Base-by-base conservation (phyloP, 768 basidiomycete genomes). In the Postia placenta region DNA sequence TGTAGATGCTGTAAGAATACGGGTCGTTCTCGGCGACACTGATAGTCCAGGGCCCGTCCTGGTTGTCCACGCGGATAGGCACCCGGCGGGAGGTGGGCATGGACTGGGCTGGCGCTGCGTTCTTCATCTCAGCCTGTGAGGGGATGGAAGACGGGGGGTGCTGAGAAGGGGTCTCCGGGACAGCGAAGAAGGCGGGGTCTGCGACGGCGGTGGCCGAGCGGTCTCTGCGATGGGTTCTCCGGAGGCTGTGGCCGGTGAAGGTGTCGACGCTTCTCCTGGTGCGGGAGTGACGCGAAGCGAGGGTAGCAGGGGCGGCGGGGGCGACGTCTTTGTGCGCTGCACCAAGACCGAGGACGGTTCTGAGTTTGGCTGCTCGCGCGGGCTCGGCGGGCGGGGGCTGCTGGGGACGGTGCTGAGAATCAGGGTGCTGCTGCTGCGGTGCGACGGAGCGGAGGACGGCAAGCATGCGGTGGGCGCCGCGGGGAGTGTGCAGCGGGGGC, bases 11-110 rank as follows among this genome's bases (percentile, higher is more conserved):
- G 71, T 85, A 92, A 7, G 81, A 79, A 55, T 74, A 72, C 40
- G 81, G 63, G 67, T 87, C 83, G 64, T 88, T 84, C 71, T 91
- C 87, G 54, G 91, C 91, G 55, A 92, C 88, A 64, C 86, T 88
- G 63, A 93, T 80, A 60, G 81, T 81, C 91, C 91, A 93, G 20
- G 81, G 87, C 12, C 86, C 87, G 60, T 89, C 87, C 66, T 87
- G 80, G 37, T 74, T 73, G 64, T 90, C 86, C 53, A 83, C 74
- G 42, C 86, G 78, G 27, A 81, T 49, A 67, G 75, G 61, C 76
- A 71, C 56, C 76, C 67, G 56, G 40, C 64, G 64, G 2, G n/a
- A n/a, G n/a, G 58, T 46, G 24, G 61, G 55, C 49, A 62, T 70
- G 42, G 60, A 51, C 38, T 55, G 62, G n/a, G 59, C 53, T 22